Conservation (phyloP, 495 filamentous ascomycete species). For the Neurospora hispaniola region DNA sequence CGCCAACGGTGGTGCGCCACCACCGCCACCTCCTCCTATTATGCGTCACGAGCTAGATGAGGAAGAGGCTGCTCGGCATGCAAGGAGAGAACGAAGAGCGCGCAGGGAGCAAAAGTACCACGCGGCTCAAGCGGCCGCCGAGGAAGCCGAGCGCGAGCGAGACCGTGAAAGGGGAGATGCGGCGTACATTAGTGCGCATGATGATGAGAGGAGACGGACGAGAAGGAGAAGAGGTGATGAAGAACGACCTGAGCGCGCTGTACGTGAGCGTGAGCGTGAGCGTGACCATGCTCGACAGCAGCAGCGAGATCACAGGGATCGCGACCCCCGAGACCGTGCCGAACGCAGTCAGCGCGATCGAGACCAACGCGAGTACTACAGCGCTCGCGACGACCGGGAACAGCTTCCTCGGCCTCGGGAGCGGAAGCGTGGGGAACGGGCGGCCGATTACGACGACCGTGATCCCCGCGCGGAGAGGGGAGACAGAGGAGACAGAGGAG, state of each 20-base stretch:
- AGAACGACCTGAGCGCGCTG: not conserved
- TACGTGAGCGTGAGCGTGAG: conserved; percentile 10
- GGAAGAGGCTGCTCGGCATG: conserved; percentile 33
- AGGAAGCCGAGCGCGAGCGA: conserved; percentile 25
- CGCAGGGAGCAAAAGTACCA: conserved; percentile 26
- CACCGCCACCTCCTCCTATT: not conserved
- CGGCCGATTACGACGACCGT: not conserved
- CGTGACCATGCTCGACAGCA: conserved; percentile 4
- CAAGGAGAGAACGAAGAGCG: conserved; percentile 27
- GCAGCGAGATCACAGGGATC: conserved; percentile 8
- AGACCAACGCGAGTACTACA: not conserved
- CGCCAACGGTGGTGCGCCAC: not conserved
- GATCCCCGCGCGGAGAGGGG: not conserved
- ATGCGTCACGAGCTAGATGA: conserved; percentile 33
- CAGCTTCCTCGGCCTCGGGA: not conserved
- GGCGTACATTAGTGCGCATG: not conserved
- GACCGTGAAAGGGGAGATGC: conserved; percentile 6
- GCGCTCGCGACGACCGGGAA: not conserved
- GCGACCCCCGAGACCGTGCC: conserved; percentile 7
- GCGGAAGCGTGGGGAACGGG: not conserved
- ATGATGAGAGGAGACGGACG: not conserved
- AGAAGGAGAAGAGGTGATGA: not conserved
- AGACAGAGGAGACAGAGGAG: conserved; percentile 1
- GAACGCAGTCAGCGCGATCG: conserved; percentile 1
- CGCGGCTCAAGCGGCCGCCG: conserved; percentile 31